These are phyloP conservation scores for Coniochaeta sp. DNA, from an alignment of 2,329 filamentous ascomycete species.

Conservation along the genomic window DNA sequence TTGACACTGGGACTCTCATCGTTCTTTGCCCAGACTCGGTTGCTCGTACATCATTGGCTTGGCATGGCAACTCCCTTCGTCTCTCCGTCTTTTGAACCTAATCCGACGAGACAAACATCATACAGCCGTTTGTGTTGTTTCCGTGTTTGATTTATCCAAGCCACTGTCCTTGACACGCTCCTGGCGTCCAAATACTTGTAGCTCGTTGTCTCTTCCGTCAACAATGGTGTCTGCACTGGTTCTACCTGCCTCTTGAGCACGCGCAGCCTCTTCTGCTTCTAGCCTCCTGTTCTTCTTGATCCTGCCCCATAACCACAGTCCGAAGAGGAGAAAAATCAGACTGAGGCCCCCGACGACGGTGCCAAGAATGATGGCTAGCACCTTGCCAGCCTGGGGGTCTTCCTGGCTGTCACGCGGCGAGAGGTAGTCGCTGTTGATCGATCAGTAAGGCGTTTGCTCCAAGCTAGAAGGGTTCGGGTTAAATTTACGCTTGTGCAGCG, in stretches of 20 bases:
- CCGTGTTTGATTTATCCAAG: not conserved
- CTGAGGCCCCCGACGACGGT: not conserved
- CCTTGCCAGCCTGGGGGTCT: not conserved
- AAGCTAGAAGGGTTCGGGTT: not conserved
- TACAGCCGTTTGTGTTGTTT: not conserved
- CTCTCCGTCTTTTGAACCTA: no score
- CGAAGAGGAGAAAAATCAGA: not conserved
- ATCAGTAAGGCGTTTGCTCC: not conserved
- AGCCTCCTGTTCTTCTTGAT: not conserved
- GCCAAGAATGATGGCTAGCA: not conserved
- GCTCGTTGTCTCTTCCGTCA: not conserved
- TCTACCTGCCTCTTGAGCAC: not conserved
- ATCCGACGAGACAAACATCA: no score
- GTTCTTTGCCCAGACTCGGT: no score
- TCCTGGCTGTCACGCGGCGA: not conserved
- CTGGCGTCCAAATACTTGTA: not conserved
- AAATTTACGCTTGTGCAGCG: not conserved
- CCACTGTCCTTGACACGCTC: not conserved
- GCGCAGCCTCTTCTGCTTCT: not conserved
- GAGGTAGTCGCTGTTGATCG: not conserved
- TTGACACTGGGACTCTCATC: no score
- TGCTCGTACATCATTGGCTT: no score
- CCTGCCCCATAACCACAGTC: not conserved
- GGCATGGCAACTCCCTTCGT: no score
- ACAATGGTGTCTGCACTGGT: not conserved